Evolutionary conservation across 176 grass and related monocot genomes (phyloP), one percentile per base, ranked within the genome.

Genomic region (Thinopyrum elongatum): DNA sequence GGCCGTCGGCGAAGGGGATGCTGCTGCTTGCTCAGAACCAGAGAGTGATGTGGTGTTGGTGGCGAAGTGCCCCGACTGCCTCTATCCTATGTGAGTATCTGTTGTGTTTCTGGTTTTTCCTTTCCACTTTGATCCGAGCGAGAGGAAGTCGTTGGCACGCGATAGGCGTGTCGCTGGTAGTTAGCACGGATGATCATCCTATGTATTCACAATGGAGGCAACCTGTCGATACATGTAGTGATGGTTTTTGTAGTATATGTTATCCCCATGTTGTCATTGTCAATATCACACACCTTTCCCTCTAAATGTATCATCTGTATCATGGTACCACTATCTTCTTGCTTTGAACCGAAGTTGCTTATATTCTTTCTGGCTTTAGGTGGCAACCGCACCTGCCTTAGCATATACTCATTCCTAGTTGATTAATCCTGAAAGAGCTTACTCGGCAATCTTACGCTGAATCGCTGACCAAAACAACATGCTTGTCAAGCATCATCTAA

Each of bases 111-210:
- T 33, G 44, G 53, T 74, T 67, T 29, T 67, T 33, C 62, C 19
- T 69, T 76, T 51, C 51, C 21, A 85, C 8, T 84, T 60, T 36
- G 70, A 76, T 69, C 80, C 60, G 76, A 62, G 74, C 25, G 28
- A 84, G 23, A 49, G 61, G 44, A 82, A 84, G 80, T 12, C 27
- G 77, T 80, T 55, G 49, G 86, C 31, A 13, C 41, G 82, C 70
- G 77, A 46, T 80, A 60, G 70, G 53, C 53, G 19, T 22, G 41
- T 2, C 4, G 47, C 19, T 74, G 70, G 81, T 63, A 63, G 87
- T 93, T 84, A 90, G 79, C 85, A 91, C 88, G 94, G 84, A 91
- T 90, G 91, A 92, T 90, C 94, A 97, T 97, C 94, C 94, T 92
- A 86, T 96, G 94, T 96, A 94, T 97, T 93, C 53, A 87, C 87